These are phyloP conservation scores for Tetradesmus obliquus DNA, from an alignment of 139 green algal genomes.

Conservation along the genomic window DNA sequence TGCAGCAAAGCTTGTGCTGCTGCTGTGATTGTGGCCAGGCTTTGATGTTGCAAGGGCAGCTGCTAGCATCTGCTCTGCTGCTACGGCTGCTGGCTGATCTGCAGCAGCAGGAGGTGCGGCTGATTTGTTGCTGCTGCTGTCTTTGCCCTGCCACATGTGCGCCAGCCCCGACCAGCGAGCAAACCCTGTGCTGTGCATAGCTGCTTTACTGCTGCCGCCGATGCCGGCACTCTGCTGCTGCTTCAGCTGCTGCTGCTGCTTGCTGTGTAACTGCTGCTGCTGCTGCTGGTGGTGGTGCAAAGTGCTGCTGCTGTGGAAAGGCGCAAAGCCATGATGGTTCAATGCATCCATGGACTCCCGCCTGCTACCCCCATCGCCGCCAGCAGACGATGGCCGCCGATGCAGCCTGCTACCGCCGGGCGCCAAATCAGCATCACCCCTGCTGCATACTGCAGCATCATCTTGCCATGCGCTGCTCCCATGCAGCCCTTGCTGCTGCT, in stretches of 20 bases:
- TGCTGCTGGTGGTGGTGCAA: neutral
- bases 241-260: neutral
- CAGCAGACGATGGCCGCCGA: neutral
- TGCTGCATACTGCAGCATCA: neutral
- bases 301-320: neutral
- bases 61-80: neutral
- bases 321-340: neutral
- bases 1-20: neutral
- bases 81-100: neutral
- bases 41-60: neutral
- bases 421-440: neutral
- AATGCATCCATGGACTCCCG: neutral
- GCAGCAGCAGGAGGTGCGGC: neutral
- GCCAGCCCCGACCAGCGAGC: neutral
- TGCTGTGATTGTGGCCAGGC: no score
- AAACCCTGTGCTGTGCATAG: neutral
- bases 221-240: neutral
- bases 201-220: neutral
- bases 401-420: neutral
- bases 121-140: neutral
- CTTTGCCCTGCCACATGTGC: conserved; percentile 8
- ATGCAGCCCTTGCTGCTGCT: neutral
- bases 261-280: neutral
- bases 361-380: neutral
- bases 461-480: neutral